Evolutionary conservation across 768 basidiomycete species (phyloP), one percentile per base, ranked within the genome.

Genomic region (Russula earlei): DNA sequence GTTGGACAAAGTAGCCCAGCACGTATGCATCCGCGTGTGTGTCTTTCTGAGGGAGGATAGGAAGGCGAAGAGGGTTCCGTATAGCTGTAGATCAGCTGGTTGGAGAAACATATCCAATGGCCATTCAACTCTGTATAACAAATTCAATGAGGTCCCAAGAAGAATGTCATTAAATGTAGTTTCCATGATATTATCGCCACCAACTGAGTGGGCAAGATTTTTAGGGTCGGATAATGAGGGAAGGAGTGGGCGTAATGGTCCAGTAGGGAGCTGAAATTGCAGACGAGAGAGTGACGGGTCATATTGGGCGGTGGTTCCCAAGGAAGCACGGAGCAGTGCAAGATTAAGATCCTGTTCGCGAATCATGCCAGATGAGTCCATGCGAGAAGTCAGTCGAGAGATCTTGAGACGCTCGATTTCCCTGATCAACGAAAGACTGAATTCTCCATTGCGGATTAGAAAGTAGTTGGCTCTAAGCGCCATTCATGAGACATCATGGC

Each of bases 71-170:
- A 95, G 69, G 17, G 79, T 77, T 3, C 81, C 81, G 64, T 96
- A 95, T 34, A 81, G 77, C 17, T 79, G 73, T 19, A 94, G 73
- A 63, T 91, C 89, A 0, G 82, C 73, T 20, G 83, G 73, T 50
- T 89, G 82, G 22, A 96, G 79, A 71, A 95, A 94, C 44, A 95
- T 80, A 66, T 94, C 90, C 40, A 95, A 76, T 0, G 92, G 92
- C 91, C 91, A 96, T 0, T 84, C 70, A 22, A 92, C 81, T 17
- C 69, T 72, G 67, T 90, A 93, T 6, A 77, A 77, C 19, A 95
- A 74, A 1, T 76, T 70, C 29, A 92, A 72, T 0, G 86, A 81
- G 0, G 87, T 89, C 15, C 92, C 92, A 37, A 96, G 78, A 3
- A 95, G 75, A 53, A 84, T 77, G 49, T 85, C 83, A 52, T 82